Percentiles rank a stretch among this genome's conserved stretches.
Evolutionary conservation across 2,329 filamentous ascomycete species (phyloP).

Genomic region (Fusarium sp.): DNA sequence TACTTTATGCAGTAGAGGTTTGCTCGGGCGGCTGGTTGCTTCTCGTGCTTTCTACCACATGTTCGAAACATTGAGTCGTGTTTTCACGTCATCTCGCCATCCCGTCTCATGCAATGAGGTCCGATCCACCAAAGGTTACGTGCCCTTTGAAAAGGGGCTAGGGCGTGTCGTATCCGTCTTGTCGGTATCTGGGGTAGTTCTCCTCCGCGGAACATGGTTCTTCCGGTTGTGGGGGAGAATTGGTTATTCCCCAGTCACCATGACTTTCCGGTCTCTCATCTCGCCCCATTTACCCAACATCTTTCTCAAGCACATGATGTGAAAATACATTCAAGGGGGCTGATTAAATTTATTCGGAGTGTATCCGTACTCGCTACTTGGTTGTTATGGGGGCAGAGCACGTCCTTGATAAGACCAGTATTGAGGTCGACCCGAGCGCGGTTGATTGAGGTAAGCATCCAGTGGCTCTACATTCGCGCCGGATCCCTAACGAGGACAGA

Average conservation of each 20-base stretch:
- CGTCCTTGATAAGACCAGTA: not conserved
- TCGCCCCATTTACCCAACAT: not conserved
- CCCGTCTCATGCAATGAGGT: not conserved
- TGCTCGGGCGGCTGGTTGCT: not conserved
- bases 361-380: not conserved
- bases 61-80: not conserved
- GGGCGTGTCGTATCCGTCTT: not conserved
- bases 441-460: not conserved
- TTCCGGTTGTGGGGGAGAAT: not conserved
- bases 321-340: not conserved
- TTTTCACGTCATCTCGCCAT: no score
- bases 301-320: not conserved
- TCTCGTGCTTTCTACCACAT: not conserved
- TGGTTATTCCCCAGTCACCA: not conserved
- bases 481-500: not conserved
- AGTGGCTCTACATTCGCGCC: not conserved
- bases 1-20: not conserved
- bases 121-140: not conserved
- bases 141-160: not conserved
- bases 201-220: not conserved
- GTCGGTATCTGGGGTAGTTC: not conserved
- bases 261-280: not conserved
- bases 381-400: not conserved
- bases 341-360: not conserved
- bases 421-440: not conserved